A percentile compares a stretch with the other conserved stretches of the same genome.
Conservation (phyloP, 106 monocot species). For the Dioscorea dumetorum region DNA sequence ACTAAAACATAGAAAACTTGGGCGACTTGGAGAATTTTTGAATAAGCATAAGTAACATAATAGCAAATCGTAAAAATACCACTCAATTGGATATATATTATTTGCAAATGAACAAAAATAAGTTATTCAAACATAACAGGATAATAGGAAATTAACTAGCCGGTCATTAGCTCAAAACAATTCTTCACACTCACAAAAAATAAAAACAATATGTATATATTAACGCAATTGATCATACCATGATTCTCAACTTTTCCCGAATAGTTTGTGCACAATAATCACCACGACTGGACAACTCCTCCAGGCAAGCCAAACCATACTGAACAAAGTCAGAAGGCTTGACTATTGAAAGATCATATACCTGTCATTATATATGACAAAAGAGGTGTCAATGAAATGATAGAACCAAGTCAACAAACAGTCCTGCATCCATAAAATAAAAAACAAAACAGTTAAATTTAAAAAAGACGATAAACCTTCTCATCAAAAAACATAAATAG, state of each 20-base stretch:
- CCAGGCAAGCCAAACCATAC: slow-evolving; percentile 54
- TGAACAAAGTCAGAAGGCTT: slow-evolving; percentile 71
- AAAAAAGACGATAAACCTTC: no score
- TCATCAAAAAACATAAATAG: no score
- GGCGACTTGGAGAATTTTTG: no score
- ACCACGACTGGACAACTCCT: slow-evolving; percentile 54
- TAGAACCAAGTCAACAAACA: no score
- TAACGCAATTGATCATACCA: slow-evolving; percentile 27
- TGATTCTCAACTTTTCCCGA: slow-evolving; percentile 58
- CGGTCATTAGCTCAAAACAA: neutral
- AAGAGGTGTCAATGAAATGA: no score
- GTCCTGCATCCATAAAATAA: no score
- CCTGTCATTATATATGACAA: slow-evolving; percentile 24
- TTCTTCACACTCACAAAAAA: no score
- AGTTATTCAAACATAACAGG: neutral
- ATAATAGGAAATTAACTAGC: no score
- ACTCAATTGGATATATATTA: no score
- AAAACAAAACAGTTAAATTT: no score
- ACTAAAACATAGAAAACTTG: neutral
- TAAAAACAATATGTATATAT: neutral
- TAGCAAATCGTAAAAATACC: no score
- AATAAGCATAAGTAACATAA: no score
- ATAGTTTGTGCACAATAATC: slow-evolving; percentile 42
- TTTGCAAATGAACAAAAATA: neutral
- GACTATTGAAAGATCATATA: slow-evolving; percentile 65